phyloP scores from a whole-genome alignment of 345 rosid genomes.

The Mercurialis annua region DNA sequence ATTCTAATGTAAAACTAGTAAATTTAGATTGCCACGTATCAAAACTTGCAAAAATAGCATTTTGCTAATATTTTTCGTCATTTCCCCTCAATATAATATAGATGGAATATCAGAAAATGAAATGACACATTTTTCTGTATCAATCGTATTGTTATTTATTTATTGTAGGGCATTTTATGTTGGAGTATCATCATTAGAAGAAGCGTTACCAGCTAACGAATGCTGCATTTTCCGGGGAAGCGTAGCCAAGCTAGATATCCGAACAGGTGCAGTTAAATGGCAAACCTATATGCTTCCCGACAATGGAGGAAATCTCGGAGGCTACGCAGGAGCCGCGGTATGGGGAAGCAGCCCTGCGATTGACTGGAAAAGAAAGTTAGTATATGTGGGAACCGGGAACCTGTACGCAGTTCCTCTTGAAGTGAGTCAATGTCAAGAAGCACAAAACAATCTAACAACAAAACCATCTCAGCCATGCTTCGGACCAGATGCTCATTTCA shows the following conservation, averaged over 20 bases:
- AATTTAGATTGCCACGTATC: too few species aligned
- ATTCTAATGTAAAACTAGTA: too few species aligned
- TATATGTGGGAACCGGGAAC: constrained; percentile 41
- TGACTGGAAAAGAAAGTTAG: constrained; percentile 29
- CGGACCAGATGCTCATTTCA: constrained; percentile 30
- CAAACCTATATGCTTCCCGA: constrained; percentile 42
- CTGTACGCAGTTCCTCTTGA: constrained; percentile 36
- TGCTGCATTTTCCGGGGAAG: constrained; percentile 50
- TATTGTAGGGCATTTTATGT: constrained; percentile 25
- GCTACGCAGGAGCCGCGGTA: constrained; percentile 42
- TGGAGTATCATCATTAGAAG: constrained; percentile 43
- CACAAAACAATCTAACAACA: constrained; percentile 37
- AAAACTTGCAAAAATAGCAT: too few species aligned
- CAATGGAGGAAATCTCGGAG: constrained; percentile 35
- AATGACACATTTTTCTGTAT: too few species aligned
- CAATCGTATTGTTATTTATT: too few species aligned
- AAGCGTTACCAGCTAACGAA: constrained; percentile 22
- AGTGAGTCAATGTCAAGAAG: constrained; percentile 36
- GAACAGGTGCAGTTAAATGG: constrained; percentile 28
- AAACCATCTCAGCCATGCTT: constrained; percentile 40
- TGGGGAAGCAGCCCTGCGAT: constrained; percentile 57
- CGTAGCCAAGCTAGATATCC: constrained; percentile 16
- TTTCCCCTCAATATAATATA: too few species aligned
- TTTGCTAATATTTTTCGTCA: too few species aligned
- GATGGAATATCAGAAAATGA: too few species aligned